These are phyloP conservation scores for Penstemon newberryi DNA, from an alignment of 257 asterid species.

Conservation along the genomic window DNA sequence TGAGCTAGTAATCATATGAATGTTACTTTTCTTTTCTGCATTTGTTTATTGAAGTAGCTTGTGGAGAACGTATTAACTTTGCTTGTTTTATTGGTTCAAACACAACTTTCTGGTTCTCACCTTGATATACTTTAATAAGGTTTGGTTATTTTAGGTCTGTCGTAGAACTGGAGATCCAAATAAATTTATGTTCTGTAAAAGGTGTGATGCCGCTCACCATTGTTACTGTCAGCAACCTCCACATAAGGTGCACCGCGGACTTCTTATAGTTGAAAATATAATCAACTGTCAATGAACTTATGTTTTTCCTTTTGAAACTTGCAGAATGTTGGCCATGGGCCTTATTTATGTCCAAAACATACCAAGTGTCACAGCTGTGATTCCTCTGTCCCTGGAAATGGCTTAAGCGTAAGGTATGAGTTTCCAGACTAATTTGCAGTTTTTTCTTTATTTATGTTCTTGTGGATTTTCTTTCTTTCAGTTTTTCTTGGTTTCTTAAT, in stretches of 20 bases:
- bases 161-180: conserved; percentile 88
- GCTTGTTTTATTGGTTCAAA: conserved; percentile 18
- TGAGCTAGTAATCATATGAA: background rate
- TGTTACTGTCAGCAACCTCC: conserved; percentile 99
- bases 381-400: conserved; percentile 94
- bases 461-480: background rate
- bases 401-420: conserved; percentile 82
- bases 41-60: conserved; percentile 17
- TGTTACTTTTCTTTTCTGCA: conserved; percentile 5
- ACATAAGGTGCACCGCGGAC: conserved; percentile 66
- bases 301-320: conserved; percentile 30
- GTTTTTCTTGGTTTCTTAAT: background rate
- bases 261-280: conserved; percentile 15
- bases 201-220: conserved; percentile 93
- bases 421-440: conserved; percentile 21
- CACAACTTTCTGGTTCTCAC: conserved; percentile 16
- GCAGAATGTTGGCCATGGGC: conserved; percentile 91
- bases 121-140: conserved; percentile 12
- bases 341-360: conserved; percentile 94
- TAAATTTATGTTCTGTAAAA: conserved; percentile 93
- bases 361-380: conserved; percentile 93
- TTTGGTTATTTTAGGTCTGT: conserved; percentile 61
- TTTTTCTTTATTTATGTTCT: background rate
- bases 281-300: conserved; percentile 25
- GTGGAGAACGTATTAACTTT: conserved; percentile 9